Base-by-base conservation (phyloP, 2,329 filamentous ascomycete genomes). In the Aureobasidium pullulans region DNA sequence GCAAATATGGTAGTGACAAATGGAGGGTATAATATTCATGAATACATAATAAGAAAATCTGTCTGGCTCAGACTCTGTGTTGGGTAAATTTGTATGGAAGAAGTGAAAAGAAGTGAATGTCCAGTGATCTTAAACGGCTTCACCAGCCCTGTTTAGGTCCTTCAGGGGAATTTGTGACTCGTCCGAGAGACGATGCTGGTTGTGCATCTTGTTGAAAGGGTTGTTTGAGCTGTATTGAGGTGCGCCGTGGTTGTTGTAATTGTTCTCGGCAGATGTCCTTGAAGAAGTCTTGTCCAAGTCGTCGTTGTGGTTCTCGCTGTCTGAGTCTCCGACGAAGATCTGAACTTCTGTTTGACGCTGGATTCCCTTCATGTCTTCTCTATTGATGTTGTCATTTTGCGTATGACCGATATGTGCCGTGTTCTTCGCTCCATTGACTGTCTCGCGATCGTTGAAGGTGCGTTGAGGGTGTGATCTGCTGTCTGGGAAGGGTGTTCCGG, bases 131-230 rank as follows among this genome's bases (percentile, higher is more conserved):
- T 48, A 57, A 32, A 57, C 54, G 13, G 56, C 37, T 43, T 32
- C 39, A 19, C 40, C 57, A 44, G 36, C 36, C 2, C 36, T 39
- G 29, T 50, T 29, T 6, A 60, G 32, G 23, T 60, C 59, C 13
- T 49, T 60, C n/a, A 60, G 28, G 4, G 59, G 59, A 16, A 60
- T 49, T 28, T 60, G 59, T 2, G 59, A 60, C 8, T 53, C 59
- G 29, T 48, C 43, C 1, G 59, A 60, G 13, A 31, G 36, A n/a
- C 57, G 47, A 10, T 40, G 16, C n/a, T 50, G 46, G 2, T 29
- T 15, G 29, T 29, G 23, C 5, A 3, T 16, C 11, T 19, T 54
- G 39, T 23, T 39, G 19, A 46, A 48, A 15, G 43, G 49, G 39
- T 54, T 54, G 37, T 47, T 57, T 16, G 34, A 44, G 19, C 39